Base-by-base conservation (phyloP, 2,329 filamentous ascomycete species). In the Penicillium thymicola region DNA sequence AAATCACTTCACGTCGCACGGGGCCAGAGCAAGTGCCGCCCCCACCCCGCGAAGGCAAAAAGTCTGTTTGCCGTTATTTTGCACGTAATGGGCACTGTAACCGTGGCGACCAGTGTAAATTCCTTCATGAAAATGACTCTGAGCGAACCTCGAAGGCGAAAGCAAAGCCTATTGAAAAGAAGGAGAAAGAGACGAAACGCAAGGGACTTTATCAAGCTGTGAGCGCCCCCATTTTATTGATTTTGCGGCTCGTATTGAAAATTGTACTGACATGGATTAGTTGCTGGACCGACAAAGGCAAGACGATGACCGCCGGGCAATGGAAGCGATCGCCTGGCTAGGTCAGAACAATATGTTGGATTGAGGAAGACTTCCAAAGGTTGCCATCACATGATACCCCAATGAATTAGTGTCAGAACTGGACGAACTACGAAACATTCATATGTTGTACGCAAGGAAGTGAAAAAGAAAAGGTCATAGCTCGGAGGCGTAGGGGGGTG, bases 201-300 rank as follows among this genome's bases (percentile, higher is more conserved):
- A 76, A 78, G 62, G 73, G 76, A 30, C 67, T 80, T 49, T 73
- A 75, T 51, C 75, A 79, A 59, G 69, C 75, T 55, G 76, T 78
- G 60, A 66, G 74, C 71, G 38, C 36, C 6, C 49, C 49, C 25
- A 27, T 28, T 28, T 30, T 38, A 27, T 38, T 25, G 18, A 13
- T 27, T 43, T 23, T 25, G 23, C n/a, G 14, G 18, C 47, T 37
- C 13, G 9, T 40, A 48, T 55, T 49, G 34, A 40, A 48, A 48
- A 42, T 37, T 21, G 11, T 45, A 42, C 45, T 59, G 34, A 49
- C 38, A 32, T n/a, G 30, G 51, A 48, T 56, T 47, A 77, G 74
- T 71, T 79, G 54, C 62, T 79, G 41, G 73, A 72, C 34, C 73
- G 72, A 47, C 74, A 79, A 62, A 71, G 72, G 50, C 71, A 75